A percentile compares a stretch with the other conserved stretches of the same genome.
phyloP scores from a whole-genome alignment of 2,329 filamentous ascomycete genomes.

The Aspergillus vadensis region DNA sequence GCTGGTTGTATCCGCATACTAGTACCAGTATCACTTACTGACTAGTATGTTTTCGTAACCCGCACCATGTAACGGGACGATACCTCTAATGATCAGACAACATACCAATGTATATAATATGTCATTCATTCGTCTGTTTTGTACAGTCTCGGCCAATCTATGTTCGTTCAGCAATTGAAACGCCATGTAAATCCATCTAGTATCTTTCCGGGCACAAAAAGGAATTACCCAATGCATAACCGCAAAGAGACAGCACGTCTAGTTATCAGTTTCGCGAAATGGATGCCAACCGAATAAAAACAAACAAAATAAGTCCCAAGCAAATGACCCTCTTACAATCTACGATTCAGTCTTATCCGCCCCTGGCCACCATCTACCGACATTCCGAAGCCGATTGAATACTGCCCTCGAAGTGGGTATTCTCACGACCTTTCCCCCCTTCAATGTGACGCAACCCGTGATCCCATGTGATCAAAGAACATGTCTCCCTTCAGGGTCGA shows the following conservation, averaged over 20 bases:
- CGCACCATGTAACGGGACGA: no score
- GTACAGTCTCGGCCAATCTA: neutral
- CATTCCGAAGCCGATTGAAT: neutral
- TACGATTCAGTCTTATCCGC: neutral
- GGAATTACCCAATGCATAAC: neutral
- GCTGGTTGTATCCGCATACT: no score
- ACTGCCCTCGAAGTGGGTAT: neutral
- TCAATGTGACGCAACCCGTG: constrained; percentile 37
- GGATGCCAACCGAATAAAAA: neutral
- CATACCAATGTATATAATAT: neutral
- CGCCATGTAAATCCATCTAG: constrained; percentile 16
- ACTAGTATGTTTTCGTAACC: no score
- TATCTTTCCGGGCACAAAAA: constrained; percentile 1
- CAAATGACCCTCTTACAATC: neutral
- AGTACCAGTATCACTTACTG: no score
- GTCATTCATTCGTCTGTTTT: neutral
- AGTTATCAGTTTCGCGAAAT: neutral
- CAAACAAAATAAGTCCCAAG: neutral
- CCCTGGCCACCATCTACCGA: neutral
- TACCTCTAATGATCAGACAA: neutral
- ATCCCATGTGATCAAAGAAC: constrained; percentile 47
- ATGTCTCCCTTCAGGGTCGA: constrained; percentile 44
- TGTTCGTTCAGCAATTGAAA: constrained; percentile 5
- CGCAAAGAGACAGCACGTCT: neutral
- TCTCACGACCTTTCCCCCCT: neutral